phyloP scores from a whole-genome alignment of 768 basidiomycete species.

The Suillus alpinus region DNA sequence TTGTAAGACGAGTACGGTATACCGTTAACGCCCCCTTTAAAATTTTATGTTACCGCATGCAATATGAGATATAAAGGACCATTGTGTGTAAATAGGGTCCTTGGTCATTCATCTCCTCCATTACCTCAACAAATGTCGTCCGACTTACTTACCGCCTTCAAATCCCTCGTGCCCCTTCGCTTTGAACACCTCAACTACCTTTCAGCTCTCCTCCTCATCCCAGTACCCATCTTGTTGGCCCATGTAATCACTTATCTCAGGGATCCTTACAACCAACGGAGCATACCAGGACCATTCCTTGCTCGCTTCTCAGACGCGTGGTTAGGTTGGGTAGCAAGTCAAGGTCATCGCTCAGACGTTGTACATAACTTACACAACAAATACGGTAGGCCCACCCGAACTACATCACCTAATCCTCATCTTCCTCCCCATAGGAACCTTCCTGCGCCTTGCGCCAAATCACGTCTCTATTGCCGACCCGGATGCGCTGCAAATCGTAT shows the following conservation, averaged over 20 bases:
- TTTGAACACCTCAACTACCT: conserved; percentile 5
- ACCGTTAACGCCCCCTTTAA: too few relatives aligned
- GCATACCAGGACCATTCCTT: conserved; percentile 64
- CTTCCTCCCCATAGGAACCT: conserved; percentile 41
- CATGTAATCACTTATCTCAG: conserved; percentile 49
- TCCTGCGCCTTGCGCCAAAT: conserved; percentile 73
- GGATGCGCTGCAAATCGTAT: conserved; percentile 69
- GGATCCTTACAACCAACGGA: conserved; percentile 58
- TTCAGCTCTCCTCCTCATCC: conserved; percentile 8
- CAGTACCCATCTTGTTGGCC: conserved; percentile 16
- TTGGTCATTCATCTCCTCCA: neutral
- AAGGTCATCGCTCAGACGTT: conserved; percentile 72
- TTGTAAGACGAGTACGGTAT: too few relatives aligned
- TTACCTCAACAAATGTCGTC: neutral
- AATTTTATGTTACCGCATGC: too few relatives aligned
- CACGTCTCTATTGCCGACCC: conserved; percentile 79
- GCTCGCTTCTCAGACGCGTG: conserved; percentile 74
- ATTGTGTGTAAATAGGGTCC: too few relatives aligned
- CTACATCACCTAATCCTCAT: neutral
- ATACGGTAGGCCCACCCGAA: conserved; percentile 49
- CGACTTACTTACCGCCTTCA: neutral
- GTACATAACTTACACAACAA: conserved; percentile 73
- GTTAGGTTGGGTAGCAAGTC: conserved; percentile 61
- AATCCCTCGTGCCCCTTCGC: neutral
- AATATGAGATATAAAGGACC: too few relatives aligned